These are phyloP conservation scores for Rhipidocladum racemiflorum DNA, from an alignment of 176 grass and related monocot species.

Conservation along the genomic window DNA sequence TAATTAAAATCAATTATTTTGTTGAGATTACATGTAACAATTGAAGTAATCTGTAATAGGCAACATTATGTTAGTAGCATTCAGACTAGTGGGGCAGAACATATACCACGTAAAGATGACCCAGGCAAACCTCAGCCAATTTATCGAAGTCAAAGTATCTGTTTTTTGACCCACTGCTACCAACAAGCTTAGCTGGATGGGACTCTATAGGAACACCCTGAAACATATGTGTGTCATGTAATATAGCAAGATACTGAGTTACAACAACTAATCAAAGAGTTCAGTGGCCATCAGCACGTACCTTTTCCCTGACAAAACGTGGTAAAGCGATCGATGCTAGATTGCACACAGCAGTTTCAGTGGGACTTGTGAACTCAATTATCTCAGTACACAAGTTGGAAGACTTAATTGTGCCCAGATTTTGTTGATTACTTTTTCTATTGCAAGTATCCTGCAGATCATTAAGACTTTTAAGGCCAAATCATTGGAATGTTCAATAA, in stretches of 20 bases:
- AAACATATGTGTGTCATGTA: conserved; percentile 19
- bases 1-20: conserved; percentile 90
- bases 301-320: conserved; percentile 73
- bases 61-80: conserved; percentile 13
- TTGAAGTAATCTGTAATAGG: conserved; percentile 62
- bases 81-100: not conserved
- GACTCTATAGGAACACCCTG: conserved; percentile 71
- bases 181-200: conserved; percentile 71
- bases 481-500: not conserved
- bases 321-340: conserved; percentile 78
- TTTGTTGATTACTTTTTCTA: conserved; percentile 81
- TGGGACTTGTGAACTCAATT: conserved; percentile 70
- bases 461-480: conserved; percentile 13
- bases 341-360: conserved; percentile 71
- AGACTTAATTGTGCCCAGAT: conserved; percentile 75
- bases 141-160: conserved; percentile 81
- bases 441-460: conserved; percentile 61
- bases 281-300: conserved; percentile 4
- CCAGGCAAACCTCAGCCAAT: conserved; percentile 60
- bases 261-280: not conserved
- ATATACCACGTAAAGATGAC: conserved; percentile 3
- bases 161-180: conserved; percentile 52
- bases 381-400: conserved; percentile 84
- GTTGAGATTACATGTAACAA: conserved; percentile 79
- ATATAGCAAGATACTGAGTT: not conserved